Conservation (phyloP, 805 yeast species). For the Yarrowia sp. region DNA sequence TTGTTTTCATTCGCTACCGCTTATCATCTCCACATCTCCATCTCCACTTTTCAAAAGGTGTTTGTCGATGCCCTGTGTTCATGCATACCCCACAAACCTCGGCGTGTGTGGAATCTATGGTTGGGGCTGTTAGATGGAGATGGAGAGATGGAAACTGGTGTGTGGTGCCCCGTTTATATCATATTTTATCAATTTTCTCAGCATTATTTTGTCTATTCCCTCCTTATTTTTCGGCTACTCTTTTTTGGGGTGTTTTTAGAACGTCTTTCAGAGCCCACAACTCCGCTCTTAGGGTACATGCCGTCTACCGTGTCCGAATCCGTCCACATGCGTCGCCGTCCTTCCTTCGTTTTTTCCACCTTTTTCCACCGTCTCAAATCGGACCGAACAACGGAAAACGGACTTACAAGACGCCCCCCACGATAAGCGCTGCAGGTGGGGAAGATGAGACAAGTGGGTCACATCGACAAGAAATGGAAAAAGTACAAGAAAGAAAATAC, state of each 20-base stretch:
- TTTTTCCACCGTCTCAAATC: neutral
- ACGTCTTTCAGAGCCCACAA: too few species aligned
- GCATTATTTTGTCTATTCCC: too few species aligned
- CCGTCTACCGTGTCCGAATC: slow-evolving; percentile 3
- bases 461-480: too few species aligned
- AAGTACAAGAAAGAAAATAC: too few species aligned
- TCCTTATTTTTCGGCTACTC: neutral
- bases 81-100: slow-evolving; percentile 1
- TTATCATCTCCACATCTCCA: neutral
- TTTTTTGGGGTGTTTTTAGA: too few species aligned
- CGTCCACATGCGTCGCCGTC: too few species aligned
- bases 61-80: neutral
- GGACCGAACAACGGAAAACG: slow-evolving; percentile 20
- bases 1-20: too few species aligned
- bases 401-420: slow-evolving; percentile 7
- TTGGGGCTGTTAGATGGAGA: too few species aligned
- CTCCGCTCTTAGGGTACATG: neutral
- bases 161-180: too few species aligned
- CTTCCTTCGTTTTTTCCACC: neutral
- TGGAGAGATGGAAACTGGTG: too few species aligned
- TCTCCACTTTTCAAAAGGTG: neutral
- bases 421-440: slow-evolving; percentile 10
- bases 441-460: slow-evolving; percentile 15
- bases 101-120: neutral
- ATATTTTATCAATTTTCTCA: too few species aligned